Base-by-base conservation (phyloP, 1,139 yeast species). In the Saccharomycopsis hybrid region DNA sequence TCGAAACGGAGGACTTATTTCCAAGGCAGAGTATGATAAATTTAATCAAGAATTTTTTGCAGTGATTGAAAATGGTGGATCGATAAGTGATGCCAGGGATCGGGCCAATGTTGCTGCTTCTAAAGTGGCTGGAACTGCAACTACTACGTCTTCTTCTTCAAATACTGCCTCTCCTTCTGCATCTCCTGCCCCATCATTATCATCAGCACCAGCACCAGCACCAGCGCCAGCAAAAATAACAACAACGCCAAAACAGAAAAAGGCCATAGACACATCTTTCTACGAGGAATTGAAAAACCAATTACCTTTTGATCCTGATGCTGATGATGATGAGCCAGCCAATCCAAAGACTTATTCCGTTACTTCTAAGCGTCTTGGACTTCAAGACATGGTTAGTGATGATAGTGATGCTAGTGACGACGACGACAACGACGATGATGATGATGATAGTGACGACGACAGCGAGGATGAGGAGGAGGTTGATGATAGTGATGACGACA, bases 1-100 rank as follows among this genome's bases (percentile, higher is more conserved):
- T 43, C 53, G 53, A 5, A 61, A 63, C 43, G 60, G 58, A 36
- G 71, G 69, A n/a, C 47, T 55, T 2, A 55, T 68, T 33, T 58
- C 64, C 9, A 55, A 62, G 4, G 65, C 58, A 2, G 65, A 66
- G 50, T 60, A 64, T 41, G 57, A 55, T 45, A 51, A 56, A 4
- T 50, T 65, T 27, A 54, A 55, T 41, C 49, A 51, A 24, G 55
- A 49, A n/a, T 41, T 50, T 1, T 32, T 58, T 28, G 31, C 49
- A n/a, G 51, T 49, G 4, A 27, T 32, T 49, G 54, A 41, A 29
- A 37, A 49, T 49, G 37, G 53, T 43, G 37, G 55, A 41, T 11
- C 36, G n/a, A n/a, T 11, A 32, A 32, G 36, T 18, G n/a, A 32
- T 11, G n/a, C n/a, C 36, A 32, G 36, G n/a, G n/a, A 32, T 9